A percentile compares a stretch with the other conserved stretches of the same genome.
Evolutionary conservation across 2,329 filamentous ascomycete species (phyloP).

Genomic region (Thielaviopsis populi): DNA sequence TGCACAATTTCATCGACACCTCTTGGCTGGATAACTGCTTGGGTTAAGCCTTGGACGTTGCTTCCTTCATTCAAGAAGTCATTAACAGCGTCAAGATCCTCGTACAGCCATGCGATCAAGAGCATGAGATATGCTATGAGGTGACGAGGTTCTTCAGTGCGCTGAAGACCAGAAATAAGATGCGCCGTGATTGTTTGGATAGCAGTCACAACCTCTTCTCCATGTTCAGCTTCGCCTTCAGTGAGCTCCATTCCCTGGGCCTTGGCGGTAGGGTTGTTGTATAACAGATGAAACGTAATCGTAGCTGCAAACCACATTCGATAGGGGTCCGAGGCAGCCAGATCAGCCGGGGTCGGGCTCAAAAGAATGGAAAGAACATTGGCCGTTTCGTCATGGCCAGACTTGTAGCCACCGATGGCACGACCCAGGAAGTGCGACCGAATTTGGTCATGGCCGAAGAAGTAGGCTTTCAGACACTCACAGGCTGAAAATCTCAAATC

Average conservation of each 20-base stretch:
- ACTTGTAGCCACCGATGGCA: slow-evolving; percentile 74
- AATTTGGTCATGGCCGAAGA: slow-evolving; percentile 66
- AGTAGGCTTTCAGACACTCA: slow-evolving; percentile 86
- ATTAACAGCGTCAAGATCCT: slow-evolving; percentile 80
- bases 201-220: slow-evolving; percentile 89
- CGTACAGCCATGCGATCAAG: slow-evolving; percentile 77
- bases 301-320: slow-evolving; percentile 80
- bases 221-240: slow-evolving; percentile 75
- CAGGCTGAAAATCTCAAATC: slow-evolving; percentile 73
- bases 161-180: slow-evolving; percentile 63
- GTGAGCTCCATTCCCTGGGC: slow-evolving; percentile 63
- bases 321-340: slow-evolving; percentile 62
- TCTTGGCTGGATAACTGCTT: slow-evolving; percentile 48
- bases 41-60: slow-evolving; percentile 73
- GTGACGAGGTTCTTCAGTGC: slow-evolving; percentile 62
- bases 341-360: slow-evolving; percentile 41
- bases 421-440: slow-evolving; percentile 71
- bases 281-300: slow-evolving; percentile 71
- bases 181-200: slow-evolving; percentile 81
- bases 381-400: slow-evolving; percentile 63
- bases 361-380: slow-evolving; percentile 80
- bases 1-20: slow-evolving; percentile 53
- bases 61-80: slow-evolving; percentile 87
- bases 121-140: slow-evolving; percentile 80
- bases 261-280: slow-evolving; percentile 68